A percentile compares a stretch with the other conserved stretches of the same genome.
phyloP scores from a whole-genome alignment of 2,329 filamentous ascomycete genomes.

The Sclerotinia borealis region DNA sequence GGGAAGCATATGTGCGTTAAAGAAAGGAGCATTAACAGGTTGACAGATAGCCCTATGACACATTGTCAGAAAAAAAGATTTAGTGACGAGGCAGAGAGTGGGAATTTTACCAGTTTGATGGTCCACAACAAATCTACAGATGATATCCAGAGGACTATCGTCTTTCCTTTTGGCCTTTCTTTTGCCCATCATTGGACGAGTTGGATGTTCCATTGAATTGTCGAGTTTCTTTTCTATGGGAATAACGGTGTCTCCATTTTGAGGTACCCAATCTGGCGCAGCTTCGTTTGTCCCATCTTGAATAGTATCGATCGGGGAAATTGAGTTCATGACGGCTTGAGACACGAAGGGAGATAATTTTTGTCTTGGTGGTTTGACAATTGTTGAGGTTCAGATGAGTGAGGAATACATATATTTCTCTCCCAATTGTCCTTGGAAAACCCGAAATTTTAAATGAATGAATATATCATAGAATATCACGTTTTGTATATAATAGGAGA shows the following conservation, averaged over 20 bases:
- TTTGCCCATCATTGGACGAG: slow-evolving; percentile 17
- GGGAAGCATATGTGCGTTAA: slow-evolving; percentile 80
- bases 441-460: slow-evolving; percentile 7
- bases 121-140: slow-evolving; percentile 65
- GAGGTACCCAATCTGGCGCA: slow-evolving; percentile 19
- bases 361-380: not conserved
- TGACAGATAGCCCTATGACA: slow-evolving; percentile 68
- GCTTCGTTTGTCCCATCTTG: slow-evolving; percentile 17
- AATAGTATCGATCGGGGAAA: not conserved
- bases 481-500: slow-evolving; percentile 1
- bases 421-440: slow-evolving; percentile 10
- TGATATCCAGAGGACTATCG: slow-evolving; percentile 52
- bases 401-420: slow-evolving; percentile 9
- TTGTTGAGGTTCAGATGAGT: slow-evolving; percentile 12
- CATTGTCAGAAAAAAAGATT: slow-evolving; percentile 12
- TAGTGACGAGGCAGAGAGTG: not conserved
- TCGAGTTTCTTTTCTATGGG: slow-evolving; percentile 20
- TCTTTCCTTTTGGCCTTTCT: slow-evolving; percentile 56
- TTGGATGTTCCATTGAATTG: slow-evolving; percentile 5
- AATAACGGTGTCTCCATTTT: slow-evolving; percentile 17
- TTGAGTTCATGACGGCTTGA: slow-evolving; percentile 10
- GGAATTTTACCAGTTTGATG: slow-evolving; percentile 68
- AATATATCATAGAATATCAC: slow-evolving; percentile 8
- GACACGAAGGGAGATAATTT: not conserved
- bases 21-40: slow-evolving; percentile 75